Evolutionary conservation across 306 rosid genomes (phyloP).

Genomic region (Acmispon strigosus): DNA sequence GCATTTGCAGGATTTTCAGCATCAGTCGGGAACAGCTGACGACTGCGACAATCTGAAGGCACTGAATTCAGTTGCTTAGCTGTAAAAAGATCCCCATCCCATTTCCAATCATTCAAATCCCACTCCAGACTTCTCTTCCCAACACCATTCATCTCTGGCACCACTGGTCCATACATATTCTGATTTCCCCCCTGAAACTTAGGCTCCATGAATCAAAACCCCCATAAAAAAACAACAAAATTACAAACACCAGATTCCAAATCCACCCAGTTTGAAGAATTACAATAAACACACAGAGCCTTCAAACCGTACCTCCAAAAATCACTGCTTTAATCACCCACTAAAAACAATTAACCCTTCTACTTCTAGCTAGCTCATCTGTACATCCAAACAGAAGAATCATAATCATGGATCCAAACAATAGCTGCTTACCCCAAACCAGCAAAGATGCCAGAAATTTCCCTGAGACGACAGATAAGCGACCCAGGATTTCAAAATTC

Average conservation of each 20-base stretch:
- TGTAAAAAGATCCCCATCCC: slow-evolving; percentile 89
- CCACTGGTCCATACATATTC: slow-evolving; percentile 33
- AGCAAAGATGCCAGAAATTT: slow-evolving; percentile 7
- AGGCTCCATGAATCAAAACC: slow-evolving; percentile 48
- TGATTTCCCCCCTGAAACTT: slow-evolving; percentile 45
- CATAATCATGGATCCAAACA: slow-evolving; percentile 34
- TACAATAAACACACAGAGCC: not conserved
- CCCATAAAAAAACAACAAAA: not conserved
- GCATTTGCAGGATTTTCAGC: slow-evolving; percentile 38
- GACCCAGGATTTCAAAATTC: slow-evolving; percentile 20
- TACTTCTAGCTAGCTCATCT: slow-evolving; percentile 15
- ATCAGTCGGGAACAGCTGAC: slow-evolving; percentile 50
- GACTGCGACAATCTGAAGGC: slow-evolving; percentile 50
- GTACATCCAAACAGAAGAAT: not conserved
- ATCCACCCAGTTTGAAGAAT: slow-evolving; percentile 27
- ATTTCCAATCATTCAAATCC: slow-evolving; percentile 91
- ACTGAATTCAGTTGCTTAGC: slow-evolving; percentile 53
- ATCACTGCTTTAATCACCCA: not conserved
- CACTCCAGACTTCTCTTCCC: slow-evolving; percentile 70
- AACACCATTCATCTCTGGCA: slow-evolving; percentile 46
- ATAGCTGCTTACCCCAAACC: slow-evolving; percentile 34
- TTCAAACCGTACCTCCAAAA: slow-evolving; percentile 17
- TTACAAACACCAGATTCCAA: slow-evolving; percentile 36
- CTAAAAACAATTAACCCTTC: slow-evolving; percentile 7
- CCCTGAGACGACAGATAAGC: not conserved